Conservation (phyloP, 768 basidiomycete species). For the Botryobasidium botryosum region DNA sequence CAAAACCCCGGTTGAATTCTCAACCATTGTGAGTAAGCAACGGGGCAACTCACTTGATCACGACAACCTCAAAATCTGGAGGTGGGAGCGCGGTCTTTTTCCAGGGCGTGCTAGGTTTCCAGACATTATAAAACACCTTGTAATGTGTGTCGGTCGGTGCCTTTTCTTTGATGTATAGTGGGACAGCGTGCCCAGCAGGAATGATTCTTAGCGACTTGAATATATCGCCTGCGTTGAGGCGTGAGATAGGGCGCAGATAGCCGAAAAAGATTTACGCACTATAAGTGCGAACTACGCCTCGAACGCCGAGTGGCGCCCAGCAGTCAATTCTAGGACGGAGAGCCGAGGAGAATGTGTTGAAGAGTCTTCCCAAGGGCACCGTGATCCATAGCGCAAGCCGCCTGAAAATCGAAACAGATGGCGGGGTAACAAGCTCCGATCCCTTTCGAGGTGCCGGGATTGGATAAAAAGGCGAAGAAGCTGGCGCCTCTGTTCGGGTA, state of each 20-base stretch:
- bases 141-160: constrained; percentile 37
- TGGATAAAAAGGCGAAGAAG: constrained; percentile 31
- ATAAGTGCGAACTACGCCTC: too few species aligned
- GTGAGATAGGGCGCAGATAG: too few species aligned
- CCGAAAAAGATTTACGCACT: too few species aligned
- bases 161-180: constrained; percentile 23
- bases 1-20: not conserved
- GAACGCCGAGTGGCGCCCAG: constrained; percentile 42
- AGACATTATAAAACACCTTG: constrained; percentile 72
- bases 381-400: not conserved
- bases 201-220: constrained; percentile 59
- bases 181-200: constrained; percentile 40
- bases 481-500: constrained; percentile 49
- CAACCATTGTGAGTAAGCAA: not conserved
- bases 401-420: not conserved
- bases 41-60: constrained; percentile 50
- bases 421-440: constrained; percentile 15
- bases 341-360: constrained; percentile 16
- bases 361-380: constrained; percentile 20
- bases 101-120: constrained; percentile 79
- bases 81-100: constrained; percentile 56
- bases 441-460: constrained; percentile 24
- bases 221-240: constrained; percentile 58
- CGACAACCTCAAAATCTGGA: constrained; percentile 76
- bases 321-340: constrained; percentile 36